A percentile compares a stretch with the other conserved stretches of the same genome.
Conservation (phyloP, 768 basidiomycete genomes). For the Pholiota molesta region DNA sequence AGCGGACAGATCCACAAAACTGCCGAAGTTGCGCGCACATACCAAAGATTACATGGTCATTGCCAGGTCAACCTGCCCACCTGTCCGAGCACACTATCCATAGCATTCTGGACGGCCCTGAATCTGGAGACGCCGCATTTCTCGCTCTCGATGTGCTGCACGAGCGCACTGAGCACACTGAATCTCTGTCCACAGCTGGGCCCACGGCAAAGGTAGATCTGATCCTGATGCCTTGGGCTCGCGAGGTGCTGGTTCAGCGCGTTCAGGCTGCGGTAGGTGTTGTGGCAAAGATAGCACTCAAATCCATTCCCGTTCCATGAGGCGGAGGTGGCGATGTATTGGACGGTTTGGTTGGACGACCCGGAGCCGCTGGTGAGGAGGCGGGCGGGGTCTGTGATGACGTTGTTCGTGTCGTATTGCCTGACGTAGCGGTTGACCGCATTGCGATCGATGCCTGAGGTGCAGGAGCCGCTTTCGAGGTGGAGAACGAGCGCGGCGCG, state of each 20-base stretch:
- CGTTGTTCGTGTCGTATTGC: slow-evolving; percentile 43
- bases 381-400: slow-evolving; percentile 60
- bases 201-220: slow-evolving; percentile 58
- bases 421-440: slow-evolving; percentile 45
- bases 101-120: slow-evolving; percentile 32
- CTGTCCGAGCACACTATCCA: slow-evolving; percentile 25
- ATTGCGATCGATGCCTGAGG: slow-evolving; percentile 46
- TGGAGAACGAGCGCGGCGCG: slow-evolving; percentile 60
- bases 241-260: slow-evolving; percentile 64
- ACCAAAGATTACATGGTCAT: not conserved
- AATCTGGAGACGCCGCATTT: slow-evolving; percentile 58
- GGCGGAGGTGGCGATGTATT: slow-evolving; percentile 33
- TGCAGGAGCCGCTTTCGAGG: slow-evolving; percentile 62
- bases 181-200: slow-evolving; percentile 46
- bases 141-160: slow-evolving; percentile 69
- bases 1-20: too few relatives aligned
- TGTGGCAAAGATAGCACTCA: slow-evolving; percentile 70
- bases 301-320: slow-evolving; percentile 52
- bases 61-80: slow-evolving; percentile 24
- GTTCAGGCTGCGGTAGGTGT: slow-evolving; percentile 37
- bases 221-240: slow-evolving; percentile 60
- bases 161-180: slow-evolving; percentile 56
- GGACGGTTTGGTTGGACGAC: slow-evolving; percentile 17
- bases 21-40: too few relatives aligned
- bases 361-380: slow-evolving; percentile 40